phyloP scores from a whole-genome alignment of 163 green algal species.

The Trebouxia gelatinosa region DNA sequence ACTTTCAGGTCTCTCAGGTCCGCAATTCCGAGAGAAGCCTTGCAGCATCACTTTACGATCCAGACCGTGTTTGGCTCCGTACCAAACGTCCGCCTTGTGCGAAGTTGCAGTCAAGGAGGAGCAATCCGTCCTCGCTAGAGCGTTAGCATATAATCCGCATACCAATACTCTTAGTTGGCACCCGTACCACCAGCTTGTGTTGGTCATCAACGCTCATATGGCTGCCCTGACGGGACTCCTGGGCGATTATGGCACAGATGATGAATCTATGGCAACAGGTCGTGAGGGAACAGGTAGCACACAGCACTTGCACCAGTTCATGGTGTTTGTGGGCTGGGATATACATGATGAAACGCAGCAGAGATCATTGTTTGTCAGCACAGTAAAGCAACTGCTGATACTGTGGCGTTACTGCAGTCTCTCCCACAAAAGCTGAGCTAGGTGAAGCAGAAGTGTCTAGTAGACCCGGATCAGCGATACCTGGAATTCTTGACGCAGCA shows the following conservation, averaged over 20 bases:
- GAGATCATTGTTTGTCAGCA: too few relatives aligned
- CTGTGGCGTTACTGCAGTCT: constrained; percentile 14
- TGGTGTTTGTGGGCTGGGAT: neutral
- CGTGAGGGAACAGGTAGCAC: neutral
- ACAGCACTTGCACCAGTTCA: neutral
- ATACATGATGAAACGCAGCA: neutral
- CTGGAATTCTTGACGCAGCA: neutral
- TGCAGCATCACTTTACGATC: too few relatives aligned
- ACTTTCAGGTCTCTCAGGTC: too few relatives aligned
- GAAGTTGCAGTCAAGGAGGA: too few relatives aligned
- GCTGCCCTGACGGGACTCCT: constrained; percentile 38
- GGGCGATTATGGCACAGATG: constrained; percentile 42
- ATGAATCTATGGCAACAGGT: constrained; percentile 35
- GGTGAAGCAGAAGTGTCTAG: neutral
- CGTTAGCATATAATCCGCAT: too few relatives aligned
- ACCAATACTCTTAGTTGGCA: too few relatives aligned
- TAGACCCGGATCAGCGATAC: neutral
- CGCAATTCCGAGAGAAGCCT: too few relatives aligned
- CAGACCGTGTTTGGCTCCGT: too few relatives aligned
- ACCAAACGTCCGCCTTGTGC: too few relatives aligned
- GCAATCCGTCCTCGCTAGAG: too few relatives aligned
- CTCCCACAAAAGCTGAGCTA: neutral
- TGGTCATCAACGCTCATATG: too few relatives aligned
- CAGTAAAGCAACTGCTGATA: neutral
- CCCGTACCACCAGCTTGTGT: too few relatives aligned